phyloP scores from a whole-genome alignment of 2,329 filamentous ascomycete genomes.

The Talaromyces amestolkiae region DNA sequence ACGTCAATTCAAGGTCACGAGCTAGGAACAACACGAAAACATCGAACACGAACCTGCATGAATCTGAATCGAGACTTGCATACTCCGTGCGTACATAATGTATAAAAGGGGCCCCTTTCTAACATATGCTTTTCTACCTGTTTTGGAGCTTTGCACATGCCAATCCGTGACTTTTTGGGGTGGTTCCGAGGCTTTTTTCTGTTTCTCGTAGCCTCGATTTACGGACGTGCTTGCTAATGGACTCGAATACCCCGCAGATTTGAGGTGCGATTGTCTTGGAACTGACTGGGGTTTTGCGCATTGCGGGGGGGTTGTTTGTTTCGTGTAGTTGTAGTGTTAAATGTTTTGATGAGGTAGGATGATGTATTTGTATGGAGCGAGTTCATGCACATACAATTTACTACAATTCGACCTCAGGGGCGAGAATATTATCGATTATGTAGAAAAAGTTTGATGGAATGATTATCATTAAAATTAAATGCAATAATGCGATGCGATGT shows the following conservation, averaged over 20 bases:
- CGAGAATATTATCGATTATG: no score
- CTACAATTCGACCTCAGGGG: no score
- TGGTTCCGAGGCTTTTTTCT: background rate
- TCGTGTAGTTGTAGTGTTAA: background rate
- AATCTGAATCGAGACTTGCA: background rate
- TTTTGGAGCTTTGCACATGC: background rate
- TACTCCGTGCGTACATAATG: no score
- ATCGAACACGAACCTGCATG: background rate
- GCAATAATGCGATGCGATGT: background rate
- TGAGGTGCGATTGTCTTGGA: background rate
- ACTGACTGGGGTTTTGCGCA: background rate
- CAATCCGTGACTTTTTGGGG: background rate
- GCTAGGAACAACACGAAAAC: background rate
- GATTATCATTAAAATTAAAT: background rate
- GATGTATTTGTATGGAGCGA: no score
- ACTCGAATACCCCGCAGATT: background rate
- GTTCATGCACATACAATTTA: no score
- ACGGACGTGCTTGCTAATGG: background rate
- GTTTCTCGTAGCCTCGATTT: background rate
- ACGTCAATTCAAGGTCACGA: constrained; percentile 1
- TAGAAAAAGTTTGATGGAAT: no score
- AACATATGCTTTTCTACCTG: background rate
- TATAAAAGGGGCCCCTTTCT: no score
- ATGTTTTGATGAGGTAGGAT: no score
- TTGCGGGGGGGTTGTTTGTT: background rate